Percentiles rank a stretch among this genome's conserved stretches.
These are phyloP conservation scores for Paracamarosporium sp. DNA, from an alignment of 2,329 filamentous ascomycete species.

Conservation along the genomic window DNA sequence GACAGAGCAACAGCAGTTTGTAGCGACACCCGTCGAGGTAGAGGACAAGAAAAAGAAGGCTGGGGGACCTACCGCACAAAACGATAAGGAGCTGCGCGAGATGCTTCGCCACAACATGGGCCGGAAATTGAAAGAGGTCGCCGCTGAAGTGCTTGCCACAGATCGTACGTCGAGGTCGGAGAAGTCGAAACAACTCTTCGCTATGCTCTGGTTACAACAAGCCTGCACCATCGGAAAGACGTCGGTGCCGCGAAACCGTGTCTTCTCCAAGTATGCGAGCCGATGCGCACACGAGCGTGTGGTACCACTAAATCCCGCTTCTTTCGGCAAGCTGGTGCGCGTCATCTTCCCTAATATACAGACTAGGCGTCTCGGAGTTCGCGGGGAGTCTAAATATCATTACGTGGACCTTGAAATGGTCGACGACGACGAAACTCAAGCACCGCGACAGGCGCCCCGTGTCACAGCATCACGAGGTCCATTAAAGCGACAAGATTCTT, in stretches of 20 bases:
- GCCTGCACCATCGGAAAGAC: constrained; percentile 76
- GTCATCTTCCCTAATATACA: constrained; percentile 96
- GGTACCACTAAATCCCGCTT: constrained; percentile 93
- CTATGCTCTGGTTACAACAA: constrained; percentile 83
- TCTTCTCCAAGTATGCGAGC: constrained; percentile 94
- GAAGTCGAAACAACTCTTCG: constrained; percentile 83
- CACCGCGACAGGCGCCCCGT: neutral
- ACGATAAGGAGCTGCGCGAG: constrained; percentile 80
- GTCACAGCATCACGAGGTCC: constrained; percentile 18
- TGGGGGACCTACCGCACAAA: constrained; percentile 72
- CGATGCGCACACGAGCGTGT: constrained; percentile 92
- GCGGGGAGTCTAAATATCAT: constrained; percentile 98
- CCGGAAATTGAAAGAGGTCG: constrained; percentile 73
- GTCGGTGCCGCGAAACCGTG: constrained; percentile 88
- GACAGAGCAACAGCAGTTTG: constrained; percentile 29
- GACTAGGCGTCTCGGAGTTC: constrained; percentile 87
- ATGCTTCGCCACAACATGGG: constrained; percentile 74
- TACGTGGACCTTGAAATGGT: constrained; percentile 68
- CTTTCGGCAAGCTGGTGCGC: constrained; percentile 95
- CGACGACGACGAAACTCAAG: constrained; percentile 46
- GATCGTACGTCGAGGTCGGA: constrained; percentile 83
- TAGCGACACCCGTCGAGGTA: constrained; percentile 36
- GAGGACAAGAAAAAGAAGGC: constrained; percentile 62
- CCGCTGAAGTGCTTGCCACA: constrained; percentile 77
- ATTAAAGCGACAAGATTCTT: constrained; percentile 41